These are phyloP conservation scores for Symbiodinium pilosum DNA, from an alignment of 73 alveolate genomes.

Conservation along the genomic window DNA sequence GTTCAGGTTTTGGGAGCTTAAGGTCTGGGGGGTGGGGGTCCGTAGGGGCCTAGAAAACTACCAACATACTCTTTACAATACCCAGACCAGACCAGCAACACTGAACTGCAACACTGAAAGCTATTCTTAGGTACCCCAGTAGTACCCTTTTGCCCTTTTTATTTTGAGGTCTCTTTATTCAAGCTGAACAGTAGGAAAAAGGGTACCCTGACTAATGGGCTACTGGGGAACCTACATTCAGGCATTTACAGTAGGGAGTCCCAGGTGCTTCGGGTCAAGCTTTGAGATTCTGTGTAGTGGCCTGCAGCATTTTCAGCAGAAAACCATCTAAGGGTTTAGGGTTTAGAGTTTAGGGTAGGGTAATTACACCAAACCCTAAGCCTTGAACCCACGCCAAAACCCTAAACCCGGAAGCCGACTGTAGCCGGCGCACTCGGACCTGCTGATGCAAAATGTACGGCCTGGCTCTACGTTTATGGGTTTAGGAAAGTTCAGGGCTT, in stretches of 20 bases:
- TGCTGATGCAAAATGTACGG: too few relatives aligned
- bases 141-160: too few relatives aligned
- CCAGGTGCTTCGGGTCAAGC: background rate
- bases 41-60: background rate
- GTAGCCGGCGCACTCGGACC: too few relatives aligned
- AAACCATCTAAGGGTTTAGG: background rate
- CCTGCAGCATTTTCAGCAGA: background rate
- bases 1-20: background rate
- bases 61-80: background rate
- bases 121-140: too few relatives aligned
- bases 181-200: too few relatives aligned
- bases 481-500: too few relatives aligned
- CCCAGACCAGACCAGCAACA: background rate
- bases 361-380: too few relatives aligned
- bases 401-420: too few relatives aligned
- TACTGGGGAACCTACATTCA: background rate
- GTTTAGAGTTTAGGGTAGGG: background rate
- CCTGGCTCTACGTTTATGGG: too few relatives aligned
- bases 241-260: too few relatives aligned
- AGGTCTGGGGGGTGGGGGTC: background rate
- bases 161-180: too few relatives aligned
- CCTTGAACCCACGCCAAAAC: too few relatives aligned
- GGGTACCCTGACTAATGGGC: background rate
- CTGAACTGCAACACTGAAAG: background rate
- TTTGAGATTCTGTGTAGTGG: background rate